Conservation (phyloP, 495 filamentous ascomycete genomes). For the Durotheca rogersii region DNA sequence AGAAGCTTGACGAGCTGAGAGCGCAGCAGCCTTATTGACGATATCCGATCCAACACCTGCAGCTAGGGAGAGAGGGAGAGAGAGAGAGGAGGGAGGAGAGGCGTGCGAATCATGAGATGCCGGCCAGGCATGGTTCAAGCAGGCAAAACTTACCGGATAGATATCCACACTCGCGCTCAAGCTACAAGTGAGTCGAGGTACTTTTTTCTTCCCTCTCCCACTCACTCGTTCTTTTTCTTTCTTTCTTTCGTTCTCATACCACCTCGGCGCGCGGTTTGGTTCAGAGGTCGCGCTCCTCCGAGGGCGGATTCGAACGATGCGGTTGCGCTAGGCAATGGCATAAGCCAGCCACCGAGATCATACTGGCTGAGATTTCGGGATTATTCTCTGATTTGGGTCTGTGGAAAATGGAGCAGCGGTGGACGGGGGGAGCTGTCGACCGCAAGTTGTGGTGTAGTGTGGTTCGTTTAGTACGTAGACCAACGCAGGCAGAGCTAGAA, state of each 20-base stretch:
- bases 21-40: conserved; percentile 31
- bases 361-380: conserved; percentile 9
- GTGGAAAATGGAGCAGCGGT: conserved; percentile 16
- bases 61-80: conserved; percentile 25
- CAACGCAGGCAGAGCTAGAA: conserved; percentile 8
- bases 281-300: conserved; percentile 13
- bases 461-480: conserved; percentile 11
- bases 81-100: no score
- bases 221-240: no score
- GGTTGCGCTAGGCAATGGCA: not conserved
- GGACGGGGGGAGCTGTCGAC: conserved; percentile 27
- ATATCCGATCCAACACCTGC: conserved; percentile 34
- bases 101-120: conserved; percentile 31
- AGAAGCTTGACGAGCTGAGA: conserved; percentile 32
- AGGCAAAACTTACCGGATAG: conserved; percentile 21
- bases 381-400: conserved; percentile 3
- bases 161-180: conserved; percentile 17
- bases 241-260: no score
- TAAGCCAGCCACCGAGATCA: conserved; percentile 1
- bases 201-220: no score
- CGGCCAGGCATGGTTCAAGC: conserved; percentile 20
- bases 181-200: no score
- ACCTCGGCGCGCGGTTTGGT: no score
- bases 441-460: conserved; percentile 15
- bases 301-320: conserved; percentile 1